Conservation (phyloP, 2,329 filamentous ascomycete species). For the Zasmidium citrigriseum region DNA sequence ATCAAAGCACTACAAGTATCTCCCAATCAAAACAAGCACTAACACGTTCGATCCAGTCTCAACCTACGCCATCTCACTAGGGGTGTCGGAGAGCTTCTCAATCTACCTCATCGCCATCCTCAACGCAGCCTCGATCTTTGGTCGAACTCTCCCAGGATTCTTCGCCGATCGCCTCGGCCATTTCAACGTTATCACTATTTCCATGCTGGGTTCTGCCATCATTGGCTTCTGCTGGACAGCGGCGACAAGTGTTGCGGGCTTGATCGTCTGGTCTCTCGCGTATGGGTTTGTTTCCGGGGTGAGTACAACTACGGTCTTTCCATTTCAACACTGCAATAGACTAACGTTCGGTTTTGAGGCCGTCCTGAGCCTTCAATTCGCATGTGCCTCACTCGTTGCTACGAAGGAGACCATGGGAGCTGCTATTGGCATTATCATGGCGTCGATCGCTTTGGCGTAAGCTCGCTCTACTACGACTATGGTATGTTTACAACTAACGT, state of each 20-base stretch:
- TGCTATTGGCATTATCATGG: slow-evolving; percentile 46
- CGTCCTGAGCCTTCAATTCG: slow-evolving; percentile 49
- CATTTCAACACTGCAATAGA: background rate
- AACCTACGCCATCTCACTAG: slow-evolving; percentile 34
- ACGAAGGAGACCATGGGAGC: slow-evolving; percentile 42
- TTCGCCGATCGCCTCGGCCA: slow-evolving; percentile 43
- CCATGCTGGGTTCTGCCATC: slow-evolving; percentile 37
- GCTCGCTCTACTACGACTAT: slow-evolving; percentile 38
- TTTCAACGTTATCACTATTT: slow-evolving; percentile 43
- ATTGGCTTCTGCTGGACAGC: slow-evolving; percentile 38
- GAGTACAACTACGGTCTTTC: slow-evolving; percentile 13
- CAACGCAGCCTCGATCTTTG: slow-evolving; percentile 43
- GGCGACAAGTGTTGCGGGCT: slow-evolving; percentile 23
- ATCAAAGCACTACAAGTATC: too few relatives aligned
- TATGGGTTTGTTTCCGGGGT: slow-evolving; percentile 48
- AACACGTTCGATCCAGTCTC: too few relatives aligned
- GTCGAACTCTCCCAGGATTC: slow-evolving; percentile 43
- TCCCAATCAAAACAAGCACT: too few relatives aligned
- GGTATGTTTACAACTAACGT: background rate
- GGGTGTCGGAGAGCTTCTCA: slow-evolving; percentile 25
- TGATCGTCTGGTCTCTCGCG: slow-evolving; percentile 33
- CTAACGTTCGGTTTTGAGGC: slow-evolving; percentile 34
- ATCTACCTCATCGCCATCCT: slow-evolving; percentile 41
- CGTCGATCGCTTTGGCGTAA: slow-evolving; percentile 44
- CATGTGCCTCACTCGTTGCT: slow-evolving; percentile 48